Evolutionary conservation across 2,329 filamentous ascomycete genomes (phyloP).

Genomic region (Trichothecium roseum): DNA sequence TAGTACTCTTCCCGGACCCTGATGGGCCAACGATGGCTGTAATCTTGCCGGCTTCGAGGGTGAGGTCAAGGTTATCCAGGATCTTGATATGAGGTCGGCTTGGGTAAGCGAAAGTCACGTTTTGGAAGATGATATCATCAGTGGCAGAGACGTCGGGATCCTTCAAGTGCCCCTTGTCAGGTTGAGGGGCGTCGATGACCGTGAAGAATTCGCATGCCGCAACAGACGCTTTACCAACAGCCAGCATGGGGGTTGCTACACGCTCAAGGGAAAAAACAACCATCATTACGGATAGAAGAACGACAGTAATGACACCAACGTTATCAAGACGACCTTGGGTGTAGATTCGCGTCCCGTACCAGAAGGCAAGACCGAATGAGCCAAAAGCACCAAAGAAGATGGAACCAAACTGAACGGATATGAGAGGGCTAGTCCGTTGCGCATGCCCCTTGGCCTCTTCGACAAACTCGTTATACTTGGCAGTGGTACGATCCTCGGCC

Average conservation of each 20-base stretch:
- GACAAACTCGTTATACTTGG: slow-evolving; percentile 44
- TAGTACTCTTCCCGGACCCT: slow-evolving; percentile 65
- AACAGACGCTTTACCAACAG: slow-evolving; percentile 45
- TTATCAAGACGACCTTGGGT: slow-evolving; percentile 33
- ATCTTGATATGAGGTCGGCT: slow-evolving; percentile 54
- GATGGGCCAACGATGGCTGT: slow-evolving; percentile 67
- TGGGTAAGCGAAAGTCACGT: slow-evolving; percentile 66
- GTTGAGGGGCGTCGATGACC: slow-evolving; percentile 38
- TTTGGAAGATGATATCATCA: slow-evolving; percentile 37
- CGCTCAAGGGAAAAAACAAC: slow-evolving; percentile 46
- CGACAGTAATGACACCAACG: slow-evolving; percentile 46
- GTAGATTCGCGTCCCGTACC: slow-evolving; percentile 47
- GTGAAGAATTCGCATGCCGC: slow-evolving; percentile 48
- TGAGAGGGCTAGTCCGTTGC: slow-evolving; percentile 36
- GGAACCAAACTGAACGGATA: slow-evolving; percentile 41
- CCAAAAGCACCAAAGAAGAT: slow-evolving; percentile 44
- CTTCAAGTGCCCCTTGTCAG: slow-evolving; percentile 21
- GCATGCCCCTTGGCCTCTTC: slow-evolving; percentile 41
- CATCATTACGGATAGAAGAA: slow-evolving; percentile 49
- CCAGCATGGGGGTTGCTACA: slow-evolving; percentile 47
- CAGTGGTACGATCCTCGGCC: slow-evolving; percentile 42
- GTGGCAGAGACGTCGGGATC: slow-evolving; percentile 25
- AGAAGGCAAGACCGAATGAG: slow-evolving; percentile 49
- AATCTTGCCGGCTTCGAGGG: slow-evolving; percentile 52
- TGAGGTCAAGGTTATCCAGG: slow-evolving; percentile 46